Conservation (phyloP, 768 basidiomycete species). For the Trametes cubensis region DNA sequence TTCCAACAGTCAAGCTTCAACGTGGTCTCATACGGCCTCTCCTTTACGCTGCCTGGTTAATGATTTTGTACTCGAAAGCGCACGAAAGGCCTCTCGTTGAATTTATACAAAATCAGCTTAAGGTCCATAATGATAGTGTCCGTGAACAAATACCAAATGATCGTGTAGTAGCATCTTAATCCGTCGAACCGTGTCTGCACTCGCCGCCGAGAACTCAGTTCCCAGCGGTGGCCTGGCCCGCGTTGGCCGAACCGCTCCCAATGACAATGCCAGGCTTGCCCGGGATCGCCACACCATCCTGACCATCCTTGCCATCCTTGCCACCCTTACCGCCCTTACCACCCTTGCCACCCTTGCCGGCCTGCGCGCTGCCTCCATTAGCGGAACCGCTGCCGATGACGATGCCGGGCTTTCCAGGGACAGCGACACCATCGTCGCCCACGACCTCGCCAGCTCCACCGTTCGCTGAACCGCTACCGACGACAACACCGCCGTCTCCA, state of each 20-base stretch:
- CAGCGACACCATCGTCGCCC: not conserved
- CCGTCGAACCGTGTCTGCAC: too few species aligned
- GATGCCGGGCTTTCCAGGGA: not conserved
- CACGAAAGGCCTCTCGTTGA: too few species aligned
- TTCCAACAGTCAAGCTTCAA: too few species aligned
- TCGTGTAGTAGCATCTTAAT: too few species aligned
- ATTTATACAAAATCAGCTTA: too few species aligned
- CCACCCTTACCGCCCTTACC: not conserved
- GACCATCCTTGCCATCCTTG: not conserved
- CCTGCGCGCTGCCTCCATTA: not conserved
- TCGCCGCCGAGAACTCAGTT: not conserved
- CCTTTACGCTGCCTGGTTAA: too few species aligned
- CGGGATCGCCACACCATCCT: not conserved
- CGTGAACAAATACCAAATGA: too few species aligned
- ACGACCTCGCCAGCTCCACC: not conserved
- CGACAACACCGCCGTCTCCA: not conserved
- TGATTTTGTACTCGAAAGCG: too few species aligned
- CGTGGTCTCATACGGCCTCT: too few species aligned
- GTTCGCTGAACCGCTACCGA: not conserved
- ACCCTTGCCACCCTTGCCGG: not conserved
- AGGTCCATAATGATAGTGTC: too few species aligned
- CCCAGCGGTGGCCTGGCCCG: not conserved
- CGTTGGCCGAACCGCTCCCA: not conserved
- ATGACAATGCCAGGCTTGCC: not conserved
- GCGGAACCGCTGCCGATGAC: slow-evolving; percentile 4